phyloP scores from a whole-genome alignment of 1,284 basidiomycete species.

The Sutorius eximius region DNA sequence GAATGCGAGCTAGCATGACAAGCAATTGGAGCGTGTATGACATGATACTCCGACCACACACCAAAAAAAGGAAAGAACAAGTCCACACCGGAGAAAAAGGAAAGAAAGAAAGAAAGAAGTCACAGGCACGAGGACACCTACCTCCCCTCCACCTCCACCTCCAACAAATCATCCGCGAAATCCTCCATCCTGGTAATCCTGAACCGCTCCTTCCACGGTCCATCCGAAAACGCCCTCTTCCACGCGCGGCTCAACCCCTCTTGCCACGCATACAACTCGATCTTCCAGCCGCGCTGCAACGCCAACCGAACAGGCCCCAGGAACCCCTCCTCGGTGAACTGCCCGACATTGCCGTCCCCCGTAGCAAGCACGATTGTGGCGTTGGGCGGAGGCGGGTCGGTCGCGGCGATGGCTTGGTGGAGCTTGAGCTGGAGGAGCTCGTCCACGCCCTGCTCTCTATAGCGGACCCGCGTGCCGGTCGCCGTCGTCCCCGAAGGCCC shows the following conservation, averaged over 20 bases:
- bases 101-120: neutral
- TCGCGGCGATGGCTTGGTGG: constrained; percentile 74
- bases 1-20: constrained; percentile 4
- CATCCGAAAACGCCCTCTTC: constrained; percentile 64
- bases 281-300: constrained; percentile 80
- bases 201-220: constrained; percentile 44
- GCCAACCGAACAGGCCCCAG: constrained; percentile 80
- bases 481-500: constrained; percentile 9
- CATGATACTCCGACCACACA: neutral
- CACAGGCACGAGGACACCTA: constrained; percentile 4
- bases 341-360: constrained; percentile 84
- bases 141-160: constrained; percentile 33
- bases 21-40: neutral
- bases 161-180: constrained; percentile 56
- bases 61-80: neutral
- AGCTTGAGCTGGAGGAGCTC: constrained; percentile 86
- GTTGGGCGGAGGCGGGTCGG: constrained; percentile 58
- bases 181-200: constrained; percentile 60
- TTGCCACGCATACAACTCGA: constrained; percentile 86
- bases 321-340: constrained; percentile 89
- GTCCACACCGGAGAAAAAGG: neutral
- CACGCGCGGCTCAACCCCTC: constrained; percentile 72
- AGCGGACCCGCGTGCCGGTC: constrained; percentile 42
- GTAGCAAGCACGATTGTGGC: constrained; percentile 86
- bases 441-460: constrained; percentile 84